Evolutionary conservation across 495 filamentous ascomycete genomes (phyloP).

Genomic region (Penicillium simplicissimum): DNA sequence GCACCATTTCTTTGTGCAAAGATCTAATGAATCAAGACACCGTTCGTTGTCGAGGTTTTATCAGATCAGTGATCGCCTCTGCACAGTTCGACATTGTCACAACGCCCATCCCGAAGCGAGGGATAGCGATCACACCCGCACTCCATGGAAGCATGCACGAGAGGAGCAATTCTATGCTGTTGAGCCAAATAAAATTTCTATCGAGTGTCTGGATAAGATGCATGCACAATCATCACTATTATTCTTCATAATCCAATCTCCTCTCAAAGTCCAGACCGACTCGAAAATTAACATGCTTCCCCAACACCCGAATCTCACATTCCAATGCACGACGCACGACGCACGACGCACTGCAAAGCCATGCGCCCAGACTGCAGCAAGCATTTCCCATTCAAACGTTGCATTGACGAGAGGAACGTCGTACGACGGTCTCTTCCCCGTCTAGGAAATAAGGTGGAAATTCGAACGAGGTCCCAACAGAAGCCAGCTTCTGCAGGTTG

Average conservation of each 20-base stretch:
- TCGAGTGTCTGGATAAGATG: not conserved
- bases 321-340: slow-evolving; percentile 28
- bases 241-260: not conserved
- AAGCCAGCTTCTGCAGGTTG: not conserved
- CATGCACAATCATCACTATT: not conserved
- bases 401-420: not conserved
- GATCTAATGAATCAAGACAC: not conserved
- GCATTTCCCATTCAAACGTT: slow-evolving; percentile 10
- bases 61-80: not conserved
- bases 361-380: slow-evolving; percentile 12
- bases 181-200: not conserved
- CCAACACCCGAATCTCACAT: slow-evolving; percentile 25
- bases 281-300: slow-evolving; percentile 1
- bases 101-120: slow-evolving; percentile 10
- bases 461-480: not conserved
- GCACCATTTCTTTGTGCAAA: not conserved
- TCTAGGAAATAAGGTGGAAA: not conserved
- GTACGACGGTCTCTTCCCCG: not conserved
- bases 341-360: slow-evolving; percentile 14
- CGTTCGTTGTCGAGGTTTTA: not conserved
- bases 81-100: not conserved
- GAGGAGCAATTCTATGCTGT: not conserved
- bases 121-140: slow-evolving; percentile 7
- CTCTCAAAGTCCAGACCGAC: slow-evolving; percentile 12
- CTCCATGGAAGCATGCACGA: not conserved